A percentile compares a stretch with the other conserved stretches of the same genome.
Evolutionary conservation across 2,329 filamentous ascomycete genomes (phyloP).

Genomic region (Macrophomina pseudophaseolina): DNA sequence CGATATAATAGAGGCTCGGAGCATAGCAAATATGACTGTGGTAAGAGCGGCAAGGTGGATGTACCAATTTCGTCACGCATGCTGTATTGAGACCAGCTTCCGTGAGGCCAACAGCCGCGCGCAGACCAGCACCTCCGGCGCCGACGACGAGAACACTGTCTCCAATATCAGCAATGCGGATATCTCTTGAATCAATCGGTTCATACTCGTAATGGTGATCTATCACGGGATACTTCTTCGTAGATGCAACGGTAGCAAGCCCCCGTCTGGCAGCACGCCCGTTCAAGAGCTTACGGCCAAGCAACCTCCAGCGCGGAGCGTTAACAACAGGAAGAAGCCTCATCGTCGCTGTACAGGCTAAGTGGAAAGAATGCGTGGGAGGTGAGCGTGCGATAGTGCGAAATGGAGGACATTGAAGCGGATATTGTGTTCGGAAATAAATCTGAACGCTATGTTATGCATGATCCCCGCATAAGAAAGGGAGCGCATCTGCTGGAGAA

Average conservation of each 20-base stretch:
- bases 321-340: too few relatives aligned
- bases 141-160: conserved; percentile 50
- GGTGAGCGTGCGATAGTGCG: not conserved
- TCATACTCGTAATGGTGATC: conserved; percentile 44
- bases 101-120: conserved; percentile 67
- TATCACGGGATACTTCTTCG: conserved; percentile 31
- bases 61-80: conserved; percentile 63
- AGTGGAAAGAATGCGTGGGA: not conserved
- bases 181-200: too few relatives aligned
- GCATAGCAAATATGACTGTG: too few relatives aligned
- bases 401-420: not conserved
- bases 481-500: not conserved
- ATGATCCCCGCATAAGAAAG: conserved; percentile 11
- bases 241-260: not conserved
- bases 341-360: not conserved
- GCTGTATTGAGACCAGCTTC: conserved; percentile 69
- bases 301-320: not conserved
- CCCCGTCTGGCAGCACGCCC: not conserved
- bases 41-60: not conserved
- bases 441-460: not conserved
- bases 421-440: not conserved
- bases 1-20: too few relatives aligned
- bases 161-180: not conserved
- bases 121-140: conserved; percentile 67
- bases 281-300: not conserved